A percentile compares a stretch with the other conserved stretches of the same genome.
Conservation (phyloP, 257 asterid species). For the Plantago major region DNA sequence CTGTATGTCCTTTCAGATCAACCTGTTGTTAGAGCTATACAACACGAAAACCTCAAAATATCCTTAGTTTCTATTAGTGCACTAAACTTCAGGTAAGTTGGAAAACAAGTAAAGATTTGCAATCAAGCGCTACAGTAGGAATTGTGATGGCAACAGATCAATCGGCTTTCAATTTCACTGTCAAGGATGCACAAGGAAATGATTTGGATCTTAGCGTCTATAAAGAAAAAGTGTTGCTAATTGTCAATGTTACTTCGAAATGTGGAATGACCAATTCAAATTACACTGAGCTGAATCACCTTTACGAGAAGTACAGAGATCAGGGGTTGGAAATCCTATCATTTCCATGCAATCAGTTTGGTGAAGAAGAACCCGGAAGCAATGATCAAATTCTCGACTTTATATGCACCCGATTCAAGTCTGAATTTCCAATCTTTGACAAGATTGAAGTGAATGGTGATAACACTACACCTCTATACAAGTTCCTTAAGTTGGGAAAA, state of each 20-base stretch:
- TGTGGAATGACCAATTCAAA: constrained; percentile 90
- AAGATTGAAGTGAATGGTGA: constrained; percentile 86
- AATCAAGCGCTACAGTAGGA: no score
- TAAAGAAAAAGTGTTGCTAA: constrained; percentile 1
- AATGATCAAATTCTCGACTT: constrained; percentile 61
- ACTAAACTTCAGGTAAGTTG: no score
- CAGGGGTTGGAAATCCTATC: constrained; percentile 79
- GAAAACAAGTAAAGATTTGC: no score
- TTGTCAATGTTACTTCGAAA: constrained; percentile 7
- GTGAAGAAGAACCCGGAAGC: constrained; percentile 81
- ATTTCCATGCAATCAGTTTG: constrained; percentile 92
- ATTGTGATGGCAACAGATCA: no score
- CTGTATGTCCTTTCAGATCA: no score
- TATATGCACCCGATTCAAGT: constrained; percentile 69
- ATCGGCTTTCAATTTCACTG: no score
- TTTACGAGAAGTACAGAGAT: constrained; percentile 58
- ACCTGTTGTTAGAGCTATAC: no score
- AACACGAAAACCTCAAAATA: no score
- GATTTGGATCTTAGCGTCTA: not conserved
- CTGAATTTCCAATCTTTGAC: constrained; percentile 64
- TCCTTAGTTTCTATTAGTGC: no score
- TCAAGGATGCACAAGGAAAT: constrained; percentile 6
- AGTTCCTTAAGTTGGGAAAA: constrained; percentile 71
- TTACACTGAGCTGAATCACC: constrained; percentile 68
- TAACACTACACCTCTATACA: constrained; percentile 64